Evolutionary conservation across 2,329 filamentous ascomycete genomes (phyloP).

Genomic region (Fusarium cyanostomum): DNA sequence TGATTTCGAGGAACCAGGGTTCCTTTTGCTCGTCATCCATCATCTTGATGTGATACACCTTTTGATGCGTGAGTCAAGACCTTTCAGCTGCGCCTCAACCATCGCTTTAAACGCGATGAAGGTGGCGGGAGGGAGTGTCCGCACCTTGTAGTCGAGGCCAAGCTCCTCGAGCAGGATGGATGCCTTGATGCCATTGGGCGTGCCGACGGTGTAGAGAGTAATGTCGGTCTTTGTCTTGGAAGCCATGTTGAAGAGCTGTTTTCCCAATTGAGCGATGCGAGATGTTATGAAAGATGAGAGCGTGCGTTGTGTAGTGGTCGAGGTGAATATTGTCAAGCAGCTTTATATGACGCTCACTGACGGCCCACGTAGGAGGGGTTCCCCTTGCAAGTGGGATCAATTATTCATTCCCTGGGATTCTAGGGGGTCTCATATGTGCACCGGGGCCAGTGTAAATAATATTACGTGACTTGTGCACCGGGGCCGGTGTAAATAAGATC

Average conservation of each 20-base stretch:
- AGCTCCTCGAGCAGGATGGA: constrained; percentile 89
- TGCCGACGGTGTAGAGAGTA: constrained; percentile 82
- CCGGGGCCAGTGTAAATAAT: no score
- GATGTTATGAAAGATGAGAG: constrained; percentile 36
- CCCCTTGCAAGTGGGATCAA: constrained; percentile 11
- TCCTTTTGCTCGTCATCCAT: constrained; percentile 82
- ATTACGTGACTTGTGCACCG: no score
- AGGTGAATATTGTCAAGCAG: neutral
- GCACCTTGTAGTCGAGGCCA: constrained; percentile 79
- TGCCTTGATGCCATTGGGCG: constrained; percentile 90
- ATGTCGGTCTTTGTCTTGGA: constrained; percentile 65
- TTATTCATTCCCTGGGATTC: constrained; percentile 23
- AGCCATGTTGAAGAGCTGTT: constrained; percentile 45
- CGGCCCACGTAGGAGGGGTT: constrained; percentile 8
- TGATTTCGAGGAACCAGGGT: constrained; percentile 89
- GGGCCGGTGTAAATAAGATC: no score
- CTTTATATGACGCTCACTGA: constrained; percentile 12
- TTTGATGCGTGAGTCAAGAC: neutral
- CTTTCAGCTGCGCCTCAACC: no score
- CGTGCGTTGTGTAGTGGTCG: neutral
- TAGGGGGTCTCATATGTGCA: no score
- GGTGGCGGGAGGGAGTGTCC: neutral
- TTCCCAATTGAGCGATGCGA: constrained; percentile 39
- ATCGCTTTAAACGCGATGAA: no score
- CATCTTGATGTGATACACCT: constrained; percentile 73